Evolutionary conservation across 2,329 filamentous ascomycete species (phyloP).

Genomic region (Neopestalotiopsis sp.): DNA sequence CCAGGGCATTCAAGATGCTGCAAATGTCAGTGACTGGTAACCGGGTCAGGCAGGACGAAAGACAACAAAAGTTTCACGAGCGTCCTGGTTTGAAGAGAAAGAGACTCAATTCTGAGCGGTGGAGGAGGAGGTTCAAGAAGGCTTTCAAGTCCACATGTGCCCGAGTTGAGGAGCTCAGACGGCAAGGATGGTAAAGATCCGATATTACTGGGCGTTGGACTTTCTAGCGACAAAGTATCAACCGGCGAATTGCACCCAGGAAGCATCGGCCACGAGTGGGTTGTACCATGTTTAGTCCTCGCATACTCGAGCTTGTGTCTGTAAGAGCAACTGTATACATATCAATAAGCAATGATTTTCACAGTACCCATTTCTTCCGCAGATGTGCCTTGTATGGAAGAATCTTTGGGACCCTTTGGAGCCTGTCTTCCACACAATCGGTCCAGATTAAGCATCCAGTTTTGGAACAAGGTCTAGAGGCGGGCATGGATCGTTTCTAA

Average conservation of each 20-base stretch:
- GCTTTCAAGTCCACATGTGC: conserved; percentile 69
- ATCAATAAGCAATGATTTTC: neutral
- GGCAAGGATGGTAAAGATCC: conserved; percentile 73
- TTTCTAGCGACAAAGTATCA: neutral
- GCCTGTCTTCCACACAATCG: too few relatives aligned
- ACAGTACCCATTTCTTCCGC: too few relatives aligned
- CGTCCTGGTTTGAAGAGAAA: conserved; percentile 78
- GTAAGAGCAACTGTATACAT: conserved; percentile 15
- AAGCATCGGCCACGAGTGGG: neutral
- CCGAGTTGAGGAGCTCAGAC: conserved; percentile 72
- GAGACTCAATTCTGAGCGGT: conserved; percentile 71
- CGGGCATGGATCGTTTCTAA: too few relatives aligned
- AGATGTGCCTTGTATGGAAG: too few relatives aligned
- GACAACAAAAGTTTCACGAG: conserved; percentile 74
- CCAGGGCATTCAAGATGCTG: conserved; percentile 49
- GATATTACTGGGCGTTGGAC: neutral
- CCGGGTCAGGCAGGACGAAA: conserved; percentile 58
- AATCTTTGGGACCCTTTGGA: too few relatives aligned
- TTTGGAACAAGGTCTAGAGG: too few relatives aligned
- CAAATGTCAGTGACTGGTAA: conserved; percentile 53
- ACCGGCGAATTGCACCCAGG: neutral
- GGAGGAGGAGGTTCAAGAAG: conserved; percentile 70
- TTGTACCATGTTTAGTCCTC: conserved; percentile 5
- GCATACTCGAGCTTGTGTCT: neutral
- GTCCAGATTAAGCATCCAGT: too few relatives aligned